phyloP scores from a whole-genome alignment of 2,329 filamentous ascomycete genomes.

The Fusarium bulbicola region DNA sequence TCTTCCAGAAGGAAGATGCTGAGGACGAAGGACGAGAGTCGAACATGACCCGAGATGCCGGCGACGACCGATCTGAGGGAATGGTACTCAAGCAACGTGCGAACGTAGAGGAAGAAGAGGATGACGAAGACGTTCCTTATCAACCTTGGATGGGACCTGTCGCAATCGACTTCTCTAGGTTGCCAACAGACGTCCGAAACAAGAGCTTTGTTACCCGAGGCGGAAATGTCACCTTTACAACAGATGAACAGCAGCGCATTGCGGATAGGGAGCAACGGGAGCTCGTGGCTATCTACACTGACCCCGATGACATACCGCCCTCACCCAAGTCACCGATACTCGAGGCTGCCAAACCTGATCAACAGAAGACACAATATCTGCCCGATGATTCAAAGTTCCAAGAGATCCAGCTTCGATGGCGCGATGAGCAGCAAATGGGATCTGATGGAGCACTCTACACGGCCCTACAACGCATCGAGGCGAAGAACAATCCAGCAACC shows the following conservation, averaged over 20 bases:
- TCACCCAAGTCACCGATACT: constrained; percentile 63
- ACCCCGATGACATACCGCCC: constrained; percentile 62
- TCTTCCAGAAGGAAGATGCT: constrained; percentile 76
- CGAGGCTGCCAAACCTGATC: constrained; percentile 42
- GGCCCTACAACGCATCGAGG: constrained; percentile 55
- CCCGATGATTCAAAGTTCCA: constrained; percentile 53
- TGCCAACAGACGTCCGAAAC: constrained; percentile 56
- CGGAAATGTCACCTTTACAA: constrained; percentile 60
- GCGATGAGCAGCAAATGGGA: constrained; percentile 58
- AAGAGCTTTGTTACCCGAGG: constrained; percentile 65
- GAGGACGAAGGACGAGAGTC: constrained; percentile 74
- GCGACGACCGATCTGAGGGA: constrained; percentile 77
- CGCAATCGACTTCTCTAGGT: constrained; percentile 56
- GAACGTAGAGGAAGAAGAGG: constrained; percentile 61
- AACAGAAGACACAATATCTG: constrained; percentile 48
- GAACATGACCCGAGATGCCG: constrained; percentile 76
- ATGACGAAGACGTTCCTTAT: constrained; percentile 65
- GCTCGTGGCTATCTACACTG: constrained; percentile 69
- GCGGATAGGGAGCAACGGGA: constrained; percentile 66
- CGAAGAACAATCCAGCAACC: constrained; percentile 47
- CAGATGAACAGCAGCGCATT: constrained; percentile 65
- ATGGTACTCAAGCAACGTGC: constrained; percentile 70
- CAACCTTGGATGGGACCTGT: constrained; percentile 62
- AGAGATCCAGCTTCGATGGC: constrained; percentile 61
- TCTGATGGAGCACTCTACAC: constrained; percentile 53